Percentiles rank a stretch among this genome's conserved stretches.
phyloP scores from a whole-genome alignment of 495 filamentous ascomycete species.

The Xanthoparmelia taractica region DNA sequence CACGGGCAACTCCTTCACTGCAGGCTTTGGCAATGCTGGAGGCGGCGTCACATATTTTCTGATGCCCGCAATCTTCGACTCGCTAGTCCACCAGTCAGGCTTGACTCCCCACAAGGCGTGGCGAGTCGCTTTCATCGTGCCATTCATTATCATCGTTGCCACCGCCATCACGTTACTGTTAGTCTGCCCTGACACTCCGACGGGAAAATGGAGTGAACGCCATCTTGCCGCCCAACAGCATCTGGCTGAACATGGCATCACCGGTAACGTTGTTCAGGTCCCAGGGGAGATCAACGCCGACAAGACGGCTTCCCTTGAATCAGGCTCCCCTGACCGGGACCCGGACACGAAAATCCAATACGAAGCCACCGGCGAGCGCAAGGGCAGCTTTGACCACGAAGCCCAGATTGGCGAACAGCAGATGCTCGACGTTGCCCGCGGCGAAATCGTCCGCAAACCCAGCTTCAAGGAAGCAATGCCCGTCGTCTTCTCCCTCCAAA shows the following conservation, averaged over 20 bases:
- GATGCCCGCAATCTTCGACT: constrained; percentile 88
- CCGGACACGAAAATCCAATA: constrained; percentile 37
- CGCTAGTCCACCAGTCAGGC: constrained; percentile 53
- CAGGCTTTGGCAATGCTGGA: constrained; percentile 82
- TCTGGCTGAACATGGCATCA: constrained; percentile 36
- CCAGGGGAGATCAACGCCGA: constrained; percentile 52
- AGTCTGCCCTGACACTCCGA: constrained; percentile 76
- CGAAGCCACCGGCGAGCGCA: constrained; percentile 27
- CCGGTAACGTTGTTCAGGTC: constrained; percentile 41
- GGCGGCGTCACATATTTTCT: constrained; percentile 84
- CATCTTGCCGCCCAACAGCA: constrained; percentile 44
- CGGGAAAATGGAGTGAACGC: constrained; percentile 73
- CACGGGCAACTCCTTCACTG: constrained; percentile 79
- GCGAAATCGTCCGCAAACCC: constrained; percentile 60
- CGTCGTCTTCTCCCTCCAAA: constrained; percentile 59
- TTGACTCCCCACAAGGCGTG: constrained; percentile 63
- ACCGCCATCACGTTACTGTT: constrained; percentile 62
- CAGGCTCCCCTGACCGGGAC: constrained; percentile 30
- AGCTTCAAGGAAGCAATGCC: constrained; percentile 50
- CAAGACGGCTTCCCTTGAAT: constrained; percentile 29
- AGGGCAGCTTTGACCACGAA: constrained; percentile 40
- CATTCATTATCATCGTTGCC: constrained; percentile 64
- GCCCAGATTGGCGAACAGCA: constrained; percentile 47
- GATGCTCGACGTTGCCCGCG: constrained; percentile 49
- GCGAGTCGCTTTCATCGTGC: constrained; percentile 78